phyloP scores from a whole-genome alignment of 2,329 filamentous ascomycete species.

The Fusarium dimerum region DNA sequence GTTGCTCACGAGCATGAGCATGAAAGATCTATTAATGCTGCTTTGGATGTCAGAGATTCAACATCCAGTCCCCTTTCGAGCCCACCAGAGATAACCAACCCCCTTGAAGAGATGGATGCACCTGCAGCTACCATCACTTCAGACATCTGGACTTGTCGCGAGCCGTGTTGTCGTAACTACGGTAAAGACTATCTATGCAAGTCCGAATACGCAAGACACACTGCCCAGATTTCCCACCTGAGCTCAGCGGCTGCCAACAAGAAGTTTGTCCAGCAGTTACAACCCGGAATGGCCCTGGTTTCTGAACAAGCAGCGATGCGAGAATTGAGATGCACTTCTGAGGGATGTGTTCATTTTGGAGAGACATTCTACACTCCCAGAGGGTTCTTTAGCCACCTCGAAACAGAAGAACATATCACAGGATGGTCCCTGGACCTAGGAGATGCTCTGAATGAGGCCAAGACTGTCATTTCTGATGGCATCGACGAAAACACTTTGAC shows the following conservation, averaged over 20 bases:
- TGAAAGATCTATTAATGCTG: neutral
- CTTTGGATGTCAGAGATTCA: neutral
- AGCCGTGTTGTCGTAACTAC: constrained; percentile 19
- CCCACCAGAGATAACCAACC: neutral
- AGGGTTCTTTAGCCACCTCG: constrained; percentile 13
- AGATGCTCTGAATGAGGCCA: neutral
- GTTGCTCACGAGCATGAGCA: neutral
- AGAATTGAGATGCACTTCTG: constrained; percentile 13
- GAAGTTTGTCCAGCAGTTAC: neutral
- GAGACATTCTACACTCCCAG: constrained; percentile 6
- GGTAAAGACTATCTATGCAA: constrained; percentile 15
- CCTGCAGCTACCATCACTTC: neutral
- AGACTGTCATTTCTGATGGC: neutral
- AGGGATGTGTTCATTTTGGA: constrained; percentile 9
- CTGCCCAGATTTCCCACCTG: constrained; percentile 6
- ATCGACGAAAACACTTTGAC: constrained; percentile 9
- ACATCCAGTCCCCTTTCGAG: neutral
- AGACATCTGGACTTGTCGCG: constrained; percentile 6
- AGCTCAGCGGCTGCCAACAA: constrained; percentile 10
- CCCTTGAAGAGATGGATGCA: neutral
- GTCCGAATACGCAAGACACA: constrained; percentile 21
- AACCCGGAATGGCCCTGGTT: neutral
- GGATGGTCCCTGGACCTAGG: constrained; percentile 1
- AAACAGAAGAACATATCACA: constrained; percentile 2
- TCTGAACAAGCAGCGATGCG: constrained; percentile 23